Conservation (phyloP, 352 stramenopile genomes). For the Phytophthora nicotianae region DNA sequence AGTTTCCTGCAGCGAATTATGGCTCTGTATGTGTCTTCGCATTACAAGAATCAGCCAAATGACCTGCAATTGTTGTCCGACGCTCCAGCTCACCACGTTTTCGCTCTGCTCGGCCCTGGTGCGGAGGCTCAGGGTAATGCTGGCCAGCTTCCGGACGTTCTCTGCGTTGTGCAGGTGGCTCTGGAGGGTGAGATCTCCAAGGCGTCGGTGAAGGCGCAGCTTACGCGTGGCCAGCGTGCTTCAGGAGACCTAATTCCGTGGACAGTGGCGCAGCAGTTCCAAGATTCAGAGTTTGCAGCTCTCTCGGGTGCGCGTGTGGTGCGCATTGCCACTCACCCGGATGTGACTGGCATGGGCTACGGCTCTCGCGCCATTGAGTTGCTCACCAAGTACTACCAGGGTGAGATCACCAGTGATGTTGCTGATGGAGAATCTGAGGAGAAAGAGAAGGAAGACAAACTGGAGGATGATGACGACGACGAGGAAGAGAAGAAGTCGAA, state of each 20-base stretch:
- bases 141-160: slow-evolving; percentile 95
- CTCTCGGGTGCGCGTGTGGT: slow-evolving; percentile 98
- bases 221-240: slow-evolving; percentile 95
- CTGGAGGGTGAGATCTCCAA: slow-evolving; percentile 98
- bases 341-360: slow-evolving; percentile 98
- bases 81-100: slow-evolving; percentile 97
- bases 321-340: slow-evolving; percentile 97
- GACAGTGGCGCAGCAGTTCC: slow-evolving; percentile 99
- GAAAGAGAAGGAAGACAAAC: slow-evolving; percentile 37
- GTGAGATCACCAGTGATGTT: slow-evolving; percentile 86
- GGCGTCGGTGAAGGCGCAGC: slow-evolving; percentile 94
- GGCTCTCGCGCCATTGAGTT: slow-evolving; percentile 95
- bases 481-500: slow-evolving; percentile 62
- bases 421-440: slow-evolving; percentile 38
- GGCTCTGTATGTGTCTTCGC: slow-evolving; percentile 97
- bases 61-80: slow-evolving; percentile 99
- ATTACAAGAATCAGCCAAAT: slow-evolving; percentile 99
- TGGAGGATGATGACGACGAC: slow-evolving; percentile 37
- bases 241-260: slow-evolving; percentile 99
- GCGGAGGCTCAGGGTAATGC: slow-evolving; percentile 91
- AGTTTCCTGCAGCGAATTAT: slow-evolving; percentile 94
- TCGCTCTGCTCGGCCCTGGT: slow-evolving; percentile 96
- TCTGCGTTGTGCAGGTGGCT: slow-evolving; percentile 97
- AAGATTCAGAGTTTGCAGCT: slow-evolving; percentile 97
- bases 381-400: slow-evolving; percentile 98